phyloP scores from a whole-genome alignment of 345 rosid genomes.

The Moricandia arvensis region DNA sequence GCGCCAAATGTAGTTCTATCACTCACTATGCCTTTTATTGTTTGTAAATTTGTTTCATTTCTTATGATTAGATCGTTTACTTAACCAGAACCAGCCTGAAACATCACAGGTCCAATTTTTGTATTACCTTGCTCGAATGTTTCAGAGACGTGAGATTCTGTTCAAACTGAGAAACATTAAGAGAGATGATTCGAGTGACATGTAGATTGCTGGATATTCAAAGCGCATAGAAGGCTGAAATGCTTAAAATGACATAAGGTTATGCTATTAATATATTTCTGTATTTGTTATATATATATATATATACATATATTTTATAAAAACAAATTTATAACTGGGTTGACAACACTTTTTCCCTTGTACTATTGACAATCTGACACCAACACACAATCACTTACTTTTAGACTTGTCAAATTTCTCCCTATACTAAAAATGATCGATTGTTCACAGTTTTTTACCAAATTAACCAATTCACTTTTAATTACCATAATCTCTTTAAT shows the following conservation, averaged over 20 bases:
- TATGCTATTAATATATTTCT: neutral
- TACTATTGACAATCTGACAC: neutral
- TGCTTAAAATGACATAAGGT: neutral
- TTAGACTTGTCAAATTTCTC: neutral
- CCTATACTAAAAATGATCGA: neutral
- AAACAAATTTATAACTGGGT: neutral
- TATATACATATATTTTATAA: neutral
- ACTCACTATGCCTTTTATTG: neutral
- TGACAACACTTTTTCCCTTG: neutral
- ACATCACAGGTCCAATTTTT: neutral
- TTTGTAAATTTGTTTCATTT: neutral
- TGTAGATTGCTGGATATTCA: neutral
- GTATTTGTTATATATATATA: neutral
- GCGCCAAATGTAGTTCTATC: slow-evolving; percentile 10
- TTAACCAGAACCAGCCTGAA: neutral
- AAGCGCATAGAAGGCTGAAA: neutral
- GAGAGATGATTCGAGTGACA: neutral
- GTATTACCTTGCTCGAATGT: neutral
- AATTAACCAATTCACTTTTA: neutral
- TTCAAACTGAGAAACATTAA: neutral
- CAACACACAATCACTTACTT: neutral
- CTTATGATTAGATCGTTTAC: neutral
- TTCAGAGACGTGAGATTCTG: neutral
- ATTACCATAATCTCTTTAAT: neutral
- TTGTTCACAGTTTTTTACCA: neutral